Base-by-base conservation (phyloP, 2,329 filamentous ascomycete species). In the Gnomoniopsis sp. region DNA sequence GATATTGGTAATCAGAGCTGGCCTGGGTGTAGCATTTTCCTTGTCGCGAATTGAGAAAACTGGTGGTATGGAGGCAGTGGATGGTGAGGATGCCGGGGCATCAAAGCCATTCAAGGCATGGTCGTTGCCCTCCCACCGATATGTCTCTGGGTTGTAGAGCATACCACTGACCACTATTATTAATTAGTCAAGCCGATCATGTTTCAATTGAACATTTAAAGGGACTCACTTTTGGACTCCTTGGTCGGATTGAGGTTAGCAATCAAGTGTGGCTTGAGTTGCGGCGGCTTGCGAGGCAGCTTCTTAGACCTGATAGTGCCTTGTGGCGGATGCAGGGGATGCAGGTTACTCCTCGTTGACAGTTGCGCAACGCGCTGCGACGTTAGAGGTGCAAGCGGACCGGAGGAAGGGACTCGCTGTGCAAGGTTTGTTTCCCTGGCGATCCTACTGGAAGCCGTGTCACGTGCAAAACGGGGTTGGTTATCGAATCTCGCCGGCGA, bases 41-140 rank as follows among this genome's bases (percentile, higher is more conserved):
- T 80, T 85, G 53, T 87, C 84, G 17, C 81, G 79, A 17, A 74
- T 64, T 44, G 73, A 66, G 47, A 77, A 72, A 23, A 17, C n/a
- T 0, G 75, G 73, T 0, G 74, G 71, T 15, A 80, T 68, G 2
- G 79, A 79, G 0, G 77, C 70, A 11, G 79, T 79, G 0, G 81
- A 81, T 2, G 84, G 82, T 2, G 83, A 82, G 1, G 83, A 78
- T 7, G 76, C 71, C 6, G 86, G 77, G 56, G 81, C 72, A 55
- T 96, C 92, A 73, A 99, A 99, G 4, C 86, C 85, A 63, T 84
- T 83, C 55, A 96, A 78, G 36, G 83, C 88, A 66, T 91, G 93
- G 71, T 99, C 95, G 67, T 99, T 99, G 54, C 95, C 95, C 78
- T 99, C 95, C 95, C 95, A 99, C 52, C 87, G 84, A 69, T 88